Evolutionary conservation across 1,284 basidiomycete genomes (phyloP).

Genomic region (Irpex sp.): DNA sequence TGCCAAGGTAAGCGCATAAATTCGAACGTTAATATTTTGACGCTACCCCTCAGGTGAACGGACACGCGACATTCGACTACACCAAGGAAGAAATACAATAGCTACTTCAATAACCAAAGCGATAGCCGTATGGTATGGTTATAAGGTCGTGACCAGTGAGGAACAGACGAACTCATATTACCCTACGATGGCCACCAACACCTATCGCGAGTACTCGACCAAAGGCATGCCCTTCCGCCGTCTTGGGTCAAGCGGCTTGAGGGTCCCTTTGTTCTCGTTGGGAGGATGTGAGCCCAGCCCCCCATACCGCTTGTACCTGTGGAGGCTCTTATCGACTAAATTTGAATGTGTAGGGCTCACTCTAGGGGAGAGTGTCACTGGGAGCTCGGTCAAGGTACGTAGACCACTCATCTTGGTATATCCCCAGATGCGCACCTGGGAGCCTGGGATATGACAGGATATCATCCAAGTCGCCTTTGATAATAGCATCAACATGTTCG

Average conservation of each 20-base stretch:
- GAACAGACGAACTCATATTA: background rate
- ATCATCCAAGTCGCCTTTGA: conserved; percentile 66
- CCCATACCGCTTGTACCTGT: background rate
- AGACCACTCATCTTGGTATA: background rate
- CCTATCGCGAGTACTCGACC: conserved; percentile 39
- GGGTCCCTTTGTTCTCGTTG: conserved; percentile 76
- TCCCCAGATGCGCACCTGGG: background rate
- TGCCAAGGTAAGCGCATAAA: background rate
- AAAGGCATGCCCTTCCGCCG: conserved; percentile 75
- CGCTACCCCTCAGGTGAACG: background rate
- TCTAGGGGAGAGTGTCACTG: conserved; percentile 61
- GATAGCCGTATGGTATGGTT: background rate
- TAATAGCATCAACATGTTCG: conserved; percentile 68
- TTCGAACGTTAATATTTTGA: background rate
- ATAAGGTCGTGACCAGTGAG: background rate
- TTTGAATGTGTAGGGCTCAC: conserved; percentile 44
- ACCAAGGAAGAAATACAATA: too few relatives aligned
- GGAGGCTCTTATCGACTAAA: too few relatives aligned
- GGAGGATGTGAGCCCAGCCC: conserved; percentile 55
- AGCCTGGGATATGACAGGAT: conserved; percentile 34
- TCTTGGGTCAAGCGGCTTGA: conserved; percentile 69
- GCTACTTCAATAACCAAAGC: too few relatives aligned
- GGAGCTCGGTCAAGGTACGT: conserved; percentile 59
- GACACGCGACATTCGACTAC: background rate
- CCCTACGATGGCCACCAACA: background rate